Evolutionary conservation across 768 basidiomycete genomes (phyloP).

Genomic region (Daedaleopsis sinensis): DNA sequence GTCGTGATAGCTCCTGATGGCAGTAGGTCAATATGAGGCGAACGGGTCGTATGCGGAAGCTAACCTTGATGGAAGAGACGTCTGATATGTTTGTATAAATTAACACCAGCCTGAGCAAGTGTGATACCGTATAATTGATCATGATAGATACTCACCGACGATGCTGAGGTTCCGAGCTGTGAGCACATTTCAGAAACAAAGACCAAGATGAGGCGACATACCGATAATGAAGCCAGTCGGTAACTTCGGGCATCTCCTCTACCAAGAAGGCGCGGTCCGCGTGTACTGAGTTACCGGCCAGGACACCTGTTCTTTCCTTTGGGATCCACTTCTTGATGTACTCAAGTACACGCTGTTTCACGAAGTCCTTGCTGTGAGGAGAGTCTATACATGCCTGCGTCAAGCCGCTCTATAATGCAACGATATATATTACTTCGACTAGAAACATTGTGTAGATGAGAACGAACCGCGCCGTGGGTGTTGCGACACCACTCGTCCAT

Average conservation of each 20-base stretch:
- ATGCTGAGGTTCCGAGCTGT: constrained; percentile 45
- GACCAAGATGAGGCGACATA: constrained; percentile 28
- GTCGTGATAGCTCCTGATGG: constrained; percentile 66
- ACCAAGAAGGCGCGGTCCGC: constrained; percentile 73
- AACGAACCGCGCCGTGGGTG: constrained; percentile 73
- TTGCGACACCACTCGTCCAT: constrained; percentile 90
- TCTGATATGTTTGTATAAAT: constrained; percentile 46
- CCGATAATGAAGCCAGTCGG: constrained; percentile 86
- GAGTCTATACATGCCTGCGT: constrained; percentile 80
- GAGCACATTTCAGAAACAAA: constrained; percentile 5
- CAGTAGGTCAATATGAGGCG: background rate
- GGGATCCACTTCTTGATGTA: constrained; percentile 92
- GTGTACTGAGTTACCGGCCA: constrained; percentile 91
- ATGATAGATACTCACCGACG: constrained; percentile 61
- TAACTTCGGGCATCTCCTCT: constrained; percentile 79
- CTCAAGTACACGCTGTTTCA: constrained; percentile 59
- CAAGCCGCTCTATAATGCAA: constrained; percentile 66
- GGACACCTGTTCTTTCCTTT: constrained; percentile 55
- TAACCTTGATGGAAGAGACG: constrained; percentile 82
- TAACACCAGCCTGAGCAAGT: background rate
- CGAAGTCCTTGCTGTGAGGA: constrained; percentile 59
- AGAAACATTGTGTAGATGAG: background rate
- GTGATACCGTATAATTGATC: background rate
- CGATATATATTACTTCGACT: background rate
- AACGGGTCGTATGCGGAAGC: background rate